Evolutionary conservation across 371 early-diverging fungal genomes (phyloP), one percentile per base, ranked within the genome.

Genomic region (Funneliformis caledonium): DNA sequence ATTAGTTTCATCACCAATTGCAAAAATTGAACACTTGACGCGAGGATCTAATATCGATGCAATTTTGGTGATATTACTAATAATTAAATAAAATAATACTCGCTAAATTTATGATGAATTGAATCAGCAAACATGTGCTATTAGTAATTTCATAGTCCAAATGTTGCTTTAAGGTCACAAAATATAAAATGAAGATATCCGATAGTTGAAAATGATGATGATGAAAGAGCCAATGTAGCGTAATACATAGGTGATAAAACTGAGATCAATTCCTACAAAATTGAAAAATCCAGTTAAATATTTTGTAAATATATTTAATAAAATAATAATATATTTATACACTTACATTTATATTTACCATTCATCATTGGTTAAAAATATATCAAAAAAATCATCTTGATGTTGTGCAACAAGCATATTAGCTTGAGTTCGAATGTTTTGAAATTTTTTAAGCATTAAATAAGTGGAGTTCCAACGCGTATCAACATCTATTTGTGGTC

Each of bases 391-490:
- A 16, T 33, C 19, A 19, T 37, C 60, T 37, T 2, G 61, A 75
- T 75, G 76, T 61, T 75, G 42, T 31, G 60, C 56, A 14, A 60
- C 19, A 56, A 75, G 60, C 16, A 75, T 11, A 33, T 75, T 60
- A 16, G 52, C 26, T 47, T 72, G 72, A 48, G 22, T 26, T 72
- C 48, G 11, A 16, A 47, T 47, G 48, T 76, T 26, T 76, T 76
- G 42, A 9, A 76, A n/a, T n/a, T 76, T 76, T 37, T 76, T 22
- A 4, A 76, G 6, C 61, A 76, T 76, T 37, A 61, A 62, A 22
- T 76, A n/a, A 60, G 4, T 33, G 60, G 43, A 76, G 10, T 59
- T 76, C 62, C 76, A 75, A 16, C 37, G 56, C 12, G n/a, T 11
- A 10, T 56, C 45, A 12, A 33, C 6, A 59, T 75, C 76, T 2